phyloP scores from a whole-genome alignment of 2,329 filamentous ascomycete genomes.

The Periconia digitata region DNA sequence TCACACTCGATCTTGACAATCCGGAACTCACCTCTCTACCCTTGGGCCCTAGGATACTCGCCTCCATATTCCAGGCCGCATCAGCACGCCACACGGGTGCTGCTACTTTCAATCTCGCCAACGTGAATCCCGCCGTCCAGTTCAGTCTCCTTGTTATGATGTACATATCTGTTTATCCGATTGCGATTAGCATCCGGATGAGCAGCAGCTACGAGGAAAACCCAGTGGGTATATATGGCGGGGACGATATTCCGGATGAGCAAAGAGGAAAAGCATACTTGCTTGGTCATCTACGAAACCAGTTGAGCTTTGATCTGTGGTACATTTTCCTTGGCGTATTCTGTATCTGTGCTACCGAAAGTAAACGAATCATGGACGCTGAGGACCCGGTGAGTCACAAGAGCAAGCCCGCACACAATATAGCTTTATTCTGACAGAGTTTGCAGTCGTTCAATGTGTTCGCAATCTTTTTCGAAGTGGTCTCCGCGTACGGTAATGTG shows the following conservation, averaged over 20 bases:
- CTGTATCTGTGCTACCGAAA: constrained; percentile 32
- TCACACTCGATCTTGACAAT: constrained; percentile 50
- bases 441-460: constrained; percentile 38
- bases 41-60: constrained; percentile 51
- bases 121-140: constrained; percentile 57
- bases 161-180: constrained; percentile 63
- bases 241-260: constrained; percentile 22
- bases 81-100: constrained; percentile 51
- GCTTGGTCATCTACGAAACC: constrained; percentile 45
- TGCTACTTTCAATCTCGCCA: constrained; percentile 48
- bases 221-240: constrained; percentile 59
- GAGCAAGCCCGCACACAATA: too few relatives aligned
- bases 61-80: constrained; percentile 61
- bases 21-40: constrained; percentile 49
- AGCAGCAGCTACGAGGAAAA: constrained; percentile 62
- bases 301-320: constrained; percentile 49
- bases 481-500: constrained; percentile 40
- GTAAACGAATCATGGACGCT: constrained; percentile 41
- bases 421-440: background rate
- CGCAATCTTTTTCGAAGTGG: constrained; percentile 48
- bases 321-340: constrained; percentile 47
- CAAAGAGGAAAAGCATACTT: constrained; percentile 11
- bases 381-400: constrained; percentile 21
- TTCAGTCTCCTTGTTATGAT: constrained; percentile 64
- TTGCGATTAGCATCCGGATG: constrained; percentile 61